These are phyloP conservation scores for Gnetum montanum DNA, from an alignment of 75 land plant species.

Conservation along the genomic window DNA sequence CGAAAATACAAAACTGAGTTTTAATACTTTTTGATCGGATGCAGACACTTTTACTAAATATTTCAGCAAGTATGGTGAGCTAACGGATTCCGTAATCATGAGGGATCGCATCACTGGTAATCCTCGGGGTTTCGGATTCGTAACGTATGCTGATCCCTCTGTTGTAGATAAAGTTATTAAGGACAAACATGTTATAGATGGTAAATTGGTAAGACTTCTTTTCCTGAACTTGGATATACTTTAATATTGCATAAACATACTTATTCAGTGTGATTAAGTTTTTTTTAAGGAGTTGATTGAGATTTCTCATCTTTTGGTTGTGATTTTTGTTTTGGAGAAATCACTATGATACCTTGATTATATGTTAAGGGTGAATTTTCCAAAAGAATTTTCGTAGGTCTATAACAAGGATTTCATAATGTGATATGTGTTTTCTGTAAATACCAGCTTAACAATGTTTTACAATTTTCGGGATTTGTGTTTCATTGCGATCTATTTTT, in stretches of 20 bases:
- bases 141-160: slow-evolving; percentile 40
- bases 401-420: background rate
- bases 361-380: background rate
- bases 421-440: background rate
- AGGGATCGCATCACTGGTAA: slow-evolving; percentile 40
- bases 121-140: slow-evolving; percentile 53
- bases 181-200: slow-evolving; percentile 47
- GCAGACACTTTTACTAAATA: slow-evolving; percentile 19
- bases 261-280: too few relatives aligned
- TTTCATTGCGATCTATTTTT: background rate
- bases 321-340: background rate
- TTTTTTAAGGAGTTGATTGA: too few relatives aligned
- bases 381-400: background rate
- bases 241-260: too few relatives aligned
- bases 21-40: slow-evolving; percentile 11
- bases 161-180: slow-evolving; percentile 34
- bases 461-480: background rate
- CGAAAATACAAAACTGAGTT: background rate
- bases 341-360: too few relatives aligned
- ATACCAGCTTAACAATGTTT: background rate
- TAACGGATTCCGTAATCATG: slow-evolving; percentile 52
- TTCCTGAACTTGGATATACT: too few relatives aligned
- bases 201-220: slow-evolving; percentile 31
- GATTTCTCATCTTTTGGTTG: background rate
- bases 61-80: slow-evolving; percentile 55